Evolutionary conservation across 2,329 filamentous ascomycete genomes (phyloP).

Genomic region (Shiraia bambusicola): DNA sequence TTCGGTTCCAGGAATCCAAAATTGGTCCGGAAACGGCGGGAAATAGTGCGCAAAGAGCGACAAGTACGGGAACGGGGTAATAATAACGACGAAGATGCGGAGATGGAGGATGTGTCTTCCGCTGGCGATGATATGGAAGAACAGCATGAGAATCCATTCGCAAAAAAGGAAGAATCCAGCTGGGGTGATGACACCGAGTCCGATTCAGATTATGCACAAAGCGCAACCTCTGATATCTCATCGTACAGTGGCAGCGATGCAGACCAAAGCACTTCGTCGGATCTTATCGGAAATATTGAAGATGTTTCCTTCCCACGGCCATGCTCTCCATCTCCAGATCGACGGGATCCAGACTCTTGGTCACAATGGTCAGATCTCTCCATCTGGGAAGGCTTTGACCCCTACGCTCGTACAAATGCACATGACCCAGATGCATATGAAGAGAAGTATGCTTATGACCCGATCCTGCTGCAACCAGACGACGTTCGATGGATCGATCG

Average conservation of each 20-base stretch:
- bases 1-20: slow-evolving; percentile 9
- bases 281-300: slow-evolving; percentile 1
- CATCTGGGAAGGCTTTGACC: not conserved
- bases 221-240: not conserved
- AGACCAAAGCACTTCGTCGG: not conserved
- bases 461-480: slow-evolving; percentile 7
- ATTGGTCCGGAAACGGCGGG: slow-evolving; percentile 7
- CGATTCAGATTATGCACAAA: not conserved
- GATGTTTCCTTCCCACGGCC: slow-evolving; percentile 6
- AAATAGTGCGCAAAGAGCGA: slow-evolving; percentile 5
- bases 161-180: not conserved
- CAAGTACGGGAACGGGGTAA: not conserved
- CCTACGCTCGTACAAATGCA: too few species aligned
- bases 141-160: not conserved
- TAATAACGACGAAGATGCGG: slow-evolving; percentile 2
- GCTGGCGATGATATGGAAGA: not conserved
- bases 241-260: not conserved
- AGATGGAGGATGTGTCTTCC: not conserved
- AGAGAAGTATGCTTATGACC: slow-evolving; percentile 16
- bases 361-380: slow-evolving; percentile 8
- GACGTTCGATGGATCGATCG: slow-evolving; percentile 16
- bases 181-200: not conserved
- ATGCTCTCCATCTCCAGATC: not conserved
- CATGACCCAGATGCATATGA: slow-evolving; percentile 3
- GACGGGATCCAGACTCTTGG: not conserved